Evolutionary conservation across 2,329 filamentous ascomycete species (phyloP), one percentile per base, ranked within the genome.

Genomic region (Nothomitra cinnamomea): DNA sequence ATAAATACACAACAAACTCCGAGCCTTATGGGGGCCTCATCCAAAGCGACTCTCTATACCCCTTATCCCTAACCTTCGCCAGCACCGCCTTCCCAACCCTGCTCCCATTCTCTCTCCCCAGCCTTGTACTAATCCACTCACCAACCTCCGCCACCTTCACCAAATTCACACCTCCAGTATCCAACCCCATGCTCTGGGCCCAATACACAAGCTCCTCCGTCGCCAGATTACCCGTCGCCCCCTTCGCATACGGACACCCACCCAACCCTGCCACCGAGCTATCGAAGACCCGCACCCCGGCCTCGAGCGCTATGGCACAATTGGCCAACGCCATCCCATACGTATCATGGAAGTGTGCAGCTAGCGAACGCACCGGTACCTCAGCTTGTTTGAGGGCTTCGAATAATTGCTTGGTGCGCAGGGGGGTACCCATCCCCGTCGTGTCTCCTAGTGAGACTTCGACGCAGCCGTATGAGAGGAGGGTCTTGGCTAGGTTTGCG

Each of bases 371-470:
- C 53, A 75, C 76, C 19, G 82, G 74, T 17, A 94, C 75, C 0
- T 82, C 83, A 1, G 83, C 83, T 1, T 79, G 75, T 7, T 72
- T 67, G 66, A 87, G 69, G 54, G 80, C 80, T 58, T 74, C 74
- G 55, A 88, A 70, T 48, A 88, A 69, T 54, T 78, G 76, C 54
- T 72, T 70, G 1, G 83, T 87, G 54, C 79, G 72, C 17, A 80
- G 81, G n/a, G 80, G 82, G 0, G 86, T 94, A 32, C 88, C 89
- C 77, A 94, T 88, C 17, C 89, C 89, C 0, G 88, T 90, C 0
- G 89, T 95, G 63, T 95, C 89, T 5, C 87, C 88, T 0, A 95
- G 77, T 1, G 85, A 85, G 59, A 95, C 88, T 72, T 95, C 87
- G 63, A 94, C 87, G 19, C 87, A 89, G 17, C 89, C 89, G 73